Percentiles rank a stretch among this genome's conserved stretches.
phyloP scores from a whole-genome alignment of 225 moss, liverwort and hornwort genomes.

The Marchantia polymorpha region DNA sequence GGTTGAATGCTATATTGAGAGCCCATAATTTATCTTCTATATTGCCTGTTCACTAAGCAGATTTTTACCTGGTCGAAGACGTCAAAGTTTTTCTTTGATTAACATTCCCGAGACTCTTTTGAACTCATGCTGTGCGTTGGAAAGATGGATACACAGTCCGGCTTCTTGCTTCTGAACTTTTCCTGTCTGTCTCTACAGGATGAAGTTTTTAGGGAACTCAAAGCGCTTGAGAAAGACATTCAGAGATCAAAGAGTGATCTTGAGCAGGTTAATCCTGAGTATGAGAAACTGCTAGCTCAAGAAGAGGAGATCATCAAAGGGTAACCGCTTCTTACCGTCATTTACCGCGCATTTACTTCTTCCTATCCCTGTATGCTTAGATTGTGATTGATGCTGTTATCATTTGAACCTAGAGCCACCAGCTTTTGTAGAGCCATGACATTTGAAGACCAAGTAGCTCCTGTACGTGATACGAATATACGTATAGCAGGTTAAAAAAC shows the following conservation, averaged over 20 bases:
- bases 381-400: background rate
- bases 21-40: too few relatives aligned
- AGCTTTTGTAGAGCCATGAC: background rate
- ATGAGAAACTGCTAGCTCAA: slow-evolving; percentile 61
- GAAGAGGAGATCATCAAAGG: slow-evolving; percentile 77
- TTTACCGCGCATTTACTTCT: background rate
- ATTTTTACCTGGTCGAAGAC: background rate
- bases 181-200: slow-evolving; percentile 43
- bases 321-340: slow-evolving; percentile 24
- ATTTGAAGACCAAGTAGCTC: background rate
- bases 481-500: too few relatives aligned
- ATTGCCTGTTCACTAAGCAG: background rate
- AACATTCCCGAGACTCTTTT: background rate
- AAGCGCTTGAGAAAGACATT: slow-evolving; percentile 76
- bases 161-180: background rate
- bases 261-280: slow-evolving; percentile 63
- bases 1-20: too few relatives aligned
- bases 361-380: background rate
- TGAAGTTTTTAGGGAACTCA: slow-evolving; percentile 74
- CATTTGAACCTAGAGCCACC: background rate
- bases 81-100: background rate
- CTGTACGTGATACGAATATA: background rate
- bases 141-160: background rate
- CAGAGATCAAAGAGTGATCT: slow-evolving; percentile 59
- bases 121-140: background rate